phyloP scores from a whole-genome alignment of 495 filamentous ascomycete genomes.

The Beverwykella pulmonaria region DNA sequence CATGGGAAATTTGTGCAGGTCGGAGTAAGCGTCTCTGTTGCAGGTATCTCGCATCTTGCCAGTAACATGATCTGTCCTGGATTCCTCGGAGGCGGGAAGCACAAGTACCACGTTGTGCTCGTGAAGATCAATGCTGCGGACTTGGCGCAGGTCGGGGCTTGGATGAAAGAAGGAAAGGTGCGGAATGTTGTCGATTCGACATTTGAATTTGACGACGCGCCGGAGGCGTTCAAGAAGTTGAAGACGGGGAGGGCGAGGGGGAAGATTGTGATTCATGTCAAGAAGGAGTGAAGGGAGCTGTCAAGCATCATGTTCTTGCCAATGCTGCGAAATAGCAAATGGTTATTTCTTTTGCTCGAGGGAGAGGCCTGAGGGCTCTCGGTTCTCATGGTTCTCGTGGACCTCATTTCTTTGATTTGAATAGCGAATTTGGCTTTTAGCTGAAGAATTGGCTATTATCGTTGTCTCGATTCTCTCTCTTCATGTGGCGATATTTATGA shows the following conservation, averaged over 20 bases:
- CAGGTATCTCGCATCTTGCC: conserved; percentile 30
- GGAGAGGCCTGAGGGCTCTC: no score
- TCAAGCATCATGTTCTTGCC: no score
- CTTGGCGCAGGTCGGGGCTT: conserved; percentile 57
- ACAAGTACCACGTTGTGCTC: conserved; percentile 54
- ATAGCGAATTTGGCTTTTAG: no score
- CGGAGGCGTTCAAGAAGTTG: conserved; percentile 65
- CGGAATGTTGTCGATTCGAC: conserved; percentile 62
- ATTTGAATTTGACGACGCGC: conserved; percentile 63
- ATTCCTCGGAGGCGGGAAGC: conserved; percentile 67
- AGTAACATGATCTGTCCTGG: conserved; percentile 53
- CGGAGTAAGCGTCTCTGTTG: conserved; percentile 16
- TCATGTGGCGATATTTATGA: no score
- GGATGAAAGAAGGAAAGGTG: conserved; percentile 64
- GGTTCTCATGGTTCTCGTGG: no score
- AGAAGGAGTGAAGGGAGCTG: conserved; percentile 5
- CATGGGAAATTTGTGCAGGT: conserved; percentile 62
- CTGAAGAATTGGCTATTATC: no score
- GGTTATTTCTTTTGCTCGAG: no score
- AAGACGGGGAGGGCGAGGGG: conserved; percentile 64
- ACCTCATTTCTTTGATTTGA: no score
- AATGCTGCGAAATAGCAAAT: no score
- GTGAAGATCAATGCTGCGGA: conserved; percentile 51
- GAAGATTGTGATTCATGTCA: conserved; percentile 69
- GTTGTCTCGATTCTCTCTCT: no score